Evolutionary conservation across 2,329 filamentous ascomycete species (phyloP), one percentile per base, ranked within the genome.

Genomic region (Pseudogymnoascus sp.): DNA sequence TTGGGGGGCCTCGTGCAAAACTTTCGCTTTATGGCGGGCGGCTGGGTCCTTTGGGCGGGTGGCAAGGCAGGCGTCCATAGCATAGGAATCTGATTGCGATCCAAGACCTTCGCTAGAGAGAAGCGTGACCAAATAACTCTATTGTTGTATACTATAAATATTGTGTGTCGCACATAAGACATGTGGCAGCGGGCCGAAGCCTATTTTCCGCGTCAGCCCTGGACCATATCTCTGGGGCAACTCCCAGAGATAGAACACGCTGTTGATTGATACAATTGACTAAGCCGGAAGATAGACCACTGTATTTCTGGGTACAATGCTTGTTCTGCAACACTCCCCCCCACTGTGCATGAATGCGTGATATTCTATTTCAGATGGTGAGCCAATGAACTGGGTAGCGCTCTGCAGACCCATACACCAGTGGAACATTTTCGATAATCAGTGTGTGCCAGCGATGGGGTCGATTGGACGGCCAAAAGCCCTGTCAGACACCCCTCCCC

Each of bases 371-470:
- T 55, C 45, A 55, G n/a, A 55, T 5, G n/a, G 5, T 8, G 9
- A 33, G n/a, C 45, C 45, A 55, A 55, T 55, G 27, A 55, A n/a
- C n/a, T 12, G 7, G 27, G 9, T 18, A 33, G 45, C 27, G 27
- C 12, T 33, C 25, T 18, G 8, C 27, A 33, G 45, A n/a, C 45
- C 29, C 48, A 55, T 55, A 55, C 48, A 6, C 45, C 27, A 29
- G n/a, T 55, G 48, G 29, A 33, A 55, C 48, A 55, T 33, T 55
- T 55, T 33, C 48, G 29, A 55, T 55, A 55, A 55, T 55, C 48
- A 33, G 29, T 55, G 29, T 35, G 27, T 31, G 29, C 29, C 29
- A 33, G 5, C 29, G 29, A 33, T 9, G 5, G 48, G 29, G 29
- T 29, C 48, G 48, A 55, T 33, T 55, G 48, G 29, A 33, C 48